phyloP scores from a whole-genome alignment of 2,329 filamentous ascomycete genomes.

The Metarhizium album region DNA sequence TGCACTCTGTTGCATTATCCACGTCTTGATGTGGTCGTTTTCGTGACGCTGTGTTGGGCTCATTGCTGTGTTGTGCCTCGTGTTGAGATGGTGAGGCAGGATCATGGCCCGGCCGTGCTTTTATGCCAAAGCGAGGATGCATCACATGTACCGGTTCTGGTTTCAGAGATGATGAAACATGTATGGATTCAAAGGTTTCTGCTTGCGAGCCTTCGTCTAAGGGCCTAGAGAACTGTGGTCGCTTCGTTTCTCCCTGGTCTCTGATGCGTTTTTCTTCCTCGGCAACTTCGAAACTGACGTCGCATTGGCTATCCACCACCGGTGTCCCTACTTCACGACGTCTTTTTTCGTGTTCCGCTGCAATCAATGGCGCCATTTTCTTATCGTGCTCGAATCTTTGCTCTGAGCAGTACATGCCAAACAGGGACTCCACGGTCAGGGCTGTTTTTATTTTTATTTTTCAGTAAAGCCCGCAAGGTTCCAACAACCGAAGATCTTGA shows the following conservation, averaged over 20 bases:
- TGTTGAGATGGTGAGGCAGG: not conserved
- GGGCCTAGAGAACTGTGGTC: not conserved
- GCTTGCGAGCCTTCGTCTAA: not conserved
- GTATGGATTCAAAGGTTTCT: not conserved
- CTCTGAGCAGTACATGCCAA: conserved; percentile 57
- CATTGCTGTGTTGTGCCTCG: not conserved
- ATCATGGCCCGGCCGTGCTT: not conserved
- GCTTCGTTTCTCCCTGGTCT: not conserved
- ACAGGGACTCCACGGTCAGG: conserved; percentile 56
- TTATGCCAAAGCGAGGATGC: not conserved
- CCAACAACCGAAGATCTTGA: not conserved
- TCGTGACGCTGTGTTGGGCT: not conserved
- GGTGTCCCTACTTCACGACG: not conserved
- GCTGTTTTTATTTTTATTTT: too few relatives aligned
- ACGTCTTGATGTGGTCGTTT: not conserved
- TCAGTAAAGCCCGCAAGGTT: not conserved
- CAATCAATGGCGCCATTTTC: conserved; percentile 34
- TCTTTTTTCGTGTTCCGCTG: not conserved
- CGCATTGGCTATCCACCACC: not conserved
- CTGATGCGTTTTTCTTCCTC: not conserved
- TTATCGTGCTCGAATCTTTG: conserved; percentile 53
- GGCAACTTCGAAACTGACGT: not conserved
- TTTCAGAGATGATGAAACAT: not conserved
- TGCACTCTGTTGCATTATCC: not conserved
- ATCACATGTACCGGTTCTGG: not conserved